These are phyloP conservation scores for Metarhizium brunneum DNA, from an alignment of 2,329 filamentous ascomycete genomes.

Conservation along the genomic window DNA sequence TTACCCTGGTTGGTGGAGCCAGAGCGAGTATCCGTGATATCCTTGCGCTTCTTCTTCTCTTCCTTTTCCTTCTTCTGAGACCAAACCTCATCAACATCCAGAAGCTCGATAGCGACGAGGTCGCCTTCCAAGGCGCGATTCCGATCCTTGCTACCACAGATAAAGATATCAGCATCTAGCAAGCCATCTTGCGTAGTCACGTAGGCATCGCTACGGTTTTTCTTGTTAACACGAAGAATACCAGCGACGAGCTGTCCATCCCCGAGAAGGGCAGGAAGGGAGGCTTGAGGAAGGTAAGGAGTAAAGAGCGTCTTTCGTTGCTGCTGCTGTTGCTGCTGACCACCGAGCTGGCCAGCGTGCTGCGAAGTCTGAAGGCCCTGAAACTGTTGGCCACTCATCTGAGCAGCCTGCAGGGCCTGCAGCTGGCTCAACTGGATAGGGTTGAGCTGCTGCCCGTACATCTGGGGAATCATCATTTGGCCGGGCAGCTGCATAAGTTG, in stretches of 20 bases:
- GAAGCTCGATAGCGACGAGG: conserved; percentile 86
- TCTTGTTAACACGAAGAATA: conserved; percentile 97
- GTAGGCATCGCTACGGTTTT: conserved; percentile 97
- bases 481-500: conserved; percentile 80
- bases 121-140: conserved; percentile 96
- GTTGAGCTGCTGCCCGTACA: conserved; percentile 85
- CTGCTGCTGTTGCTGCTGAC: conserved; percentile 58
- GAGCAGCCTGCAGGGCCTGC: conserved; percentile 83
- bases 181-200: conserved; percentile 82
- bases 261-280: conserved; percentile 77
- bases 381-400: conserved; percentile 69
- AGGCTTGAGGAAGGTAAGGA: conserved; percentile 91
- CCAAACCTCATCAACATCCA: conserved; percentile 98
- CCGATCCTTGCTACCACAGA: conserved; percentile 97
- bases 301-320: conserved; percentile 98
- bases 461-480: conserved; percentile 76
- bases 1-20: conserved; percentile 66
- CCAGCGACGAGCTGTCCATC: conserved; percentile 94
- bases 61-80: conserved; percentile 98
- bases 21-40: conserved; percentile 84
- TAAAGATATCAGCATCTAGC: conserved; percentile 96
- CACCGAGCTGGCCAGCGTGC: conserved; percentile 57
- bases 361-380: conserved; percentile 61
- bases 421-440: conserved; percentile 82
- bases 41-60: conserved; percentile 99